Evolutionary conservation across 2,329 filamentous ascomycete genomes (phyloP).

Genomic region (Aspergillus transmontanensis): DNA sequence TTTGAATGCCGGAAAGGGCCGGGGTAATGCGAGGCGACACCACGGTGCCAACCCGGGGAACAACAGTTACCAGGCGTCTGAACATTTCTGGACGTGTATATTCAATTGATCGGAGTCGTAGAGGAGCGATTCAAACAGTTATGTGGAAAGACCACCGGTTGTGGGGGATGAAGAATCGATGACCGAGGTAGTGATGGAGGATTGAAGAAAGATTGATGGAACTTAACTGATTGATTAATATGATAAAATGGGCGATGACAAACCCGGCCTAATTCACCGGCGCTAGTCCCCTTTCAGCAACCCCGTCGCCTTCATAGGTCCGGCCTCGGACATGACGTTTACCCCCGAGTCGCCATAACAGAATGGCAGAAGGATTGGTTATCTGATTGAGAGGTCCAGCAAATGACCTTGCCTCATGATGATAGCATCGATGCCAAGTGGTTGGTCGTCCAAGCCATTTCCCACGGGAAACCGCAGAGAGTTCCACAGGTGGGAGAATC

Average conservation of each 20-base stretch:
- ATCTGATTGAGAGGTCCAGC: background rate
- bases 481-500: background rate
- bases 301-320: constrained; percentile 17
- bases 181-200: background rate
- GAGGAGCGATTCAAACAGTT: constrained; percentile 16
- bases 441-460: background rate
- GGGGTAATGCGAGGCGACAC: constrained; percentile 53
- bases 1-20: constrained; percentile 47
- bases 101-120: background rate
- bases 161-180: constrained; percentile 14
- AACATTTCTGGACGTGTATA: constrained; percentile 49
- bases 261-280: background rate
- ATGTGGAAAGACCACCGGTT: constrained; percentile 11
- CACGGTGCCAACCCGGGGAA: constrained; percentile 56
- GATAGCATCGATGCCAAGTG: background rate
- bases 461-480: background rate
- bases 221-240: constrained; percentile 18
- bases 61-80: constrained; percentile 57
- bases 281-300: background rate
- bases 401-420: background rate
- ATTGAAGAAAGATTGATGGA: constrained; percentile 16
- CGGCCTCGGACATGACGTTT: constrained; percentile 25
- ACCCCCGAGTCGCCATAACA: background rate
- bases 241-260: constrained; percentile 7
- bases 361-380: background rate